These are phyloP conservation scores for Saccharomyces hybrid DNA, from an alignment of 1,139 yeast species.

Conservation along the genomic window DNA sequence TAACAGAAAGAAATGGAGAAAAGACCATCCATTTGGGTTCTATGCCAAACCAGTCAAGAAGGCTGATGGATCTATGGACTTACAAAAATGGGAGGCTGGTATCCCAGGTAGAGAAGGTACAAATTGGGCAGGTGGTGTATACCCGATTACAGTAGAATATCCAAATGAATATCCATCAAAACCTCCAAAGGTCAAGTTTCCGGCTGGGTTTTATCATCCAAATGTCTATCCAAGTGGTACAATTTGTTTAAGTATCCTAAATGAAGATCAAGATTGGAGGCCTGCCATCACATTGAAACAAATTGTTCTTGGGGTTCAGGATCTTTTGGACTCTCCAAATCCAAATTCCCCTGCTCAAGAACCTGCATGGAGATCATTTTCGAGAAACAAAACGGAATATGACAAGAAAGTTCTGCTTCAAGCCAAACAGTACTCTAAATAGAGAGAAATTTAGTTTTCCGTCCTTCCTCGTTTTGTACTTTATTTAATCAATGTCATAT, in stretches of 20 bases:
- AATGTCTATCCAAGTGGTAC: constrained; percentile 97
- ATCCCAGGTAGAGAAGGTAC: constrained; percentile 89
- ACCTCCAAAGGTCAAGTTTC: constrained; percentile 89
- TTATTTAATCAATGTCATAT: not conserved
- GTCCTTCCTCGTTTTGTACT: not conserved
- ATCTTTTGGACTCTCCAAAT: constrained; percentile 80
- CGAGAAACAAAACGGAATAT: constrained; percentile 58
- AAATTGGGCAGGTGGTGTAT: constrained; percentile 75
- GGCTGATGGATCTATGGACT: constrained; percentile 75
- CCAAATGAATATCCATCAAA: constrained; percentile 93
- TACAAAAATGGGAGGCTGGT: constrained; percentile 88
- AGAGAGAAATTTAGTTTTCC: not conserved
- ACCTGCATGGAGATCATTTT: constrained; percentile 86
- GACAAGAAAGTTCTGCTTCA: constrained; percentile 75
- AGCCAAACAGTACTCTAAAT: constrained; percentile 60
- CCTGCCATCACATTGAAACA: constrained; percentile 95
- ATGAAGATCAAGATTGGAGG: constrained; percentile 96
- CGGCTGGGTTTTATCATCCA: constrained; percentile 88
- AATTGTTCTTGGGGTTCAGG: constrained; percentile 86
- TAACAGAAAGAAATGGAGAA: constrained; percentile 86
- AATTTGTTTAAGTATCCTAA: constrained; percentile 81
- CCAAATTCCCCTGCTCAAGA: constrained; percentile 97
- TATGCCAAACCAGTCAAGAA: constrained; percentile 80
- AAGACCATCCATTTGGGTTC: constrained; percentile 97
- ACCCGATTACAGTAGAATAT: constrained; percentile 75